Evolutionary conservation across 225 moss, liverwort and hornwort genomes (phyloP).

Genomic region (Climacium dendroides): DNA sequence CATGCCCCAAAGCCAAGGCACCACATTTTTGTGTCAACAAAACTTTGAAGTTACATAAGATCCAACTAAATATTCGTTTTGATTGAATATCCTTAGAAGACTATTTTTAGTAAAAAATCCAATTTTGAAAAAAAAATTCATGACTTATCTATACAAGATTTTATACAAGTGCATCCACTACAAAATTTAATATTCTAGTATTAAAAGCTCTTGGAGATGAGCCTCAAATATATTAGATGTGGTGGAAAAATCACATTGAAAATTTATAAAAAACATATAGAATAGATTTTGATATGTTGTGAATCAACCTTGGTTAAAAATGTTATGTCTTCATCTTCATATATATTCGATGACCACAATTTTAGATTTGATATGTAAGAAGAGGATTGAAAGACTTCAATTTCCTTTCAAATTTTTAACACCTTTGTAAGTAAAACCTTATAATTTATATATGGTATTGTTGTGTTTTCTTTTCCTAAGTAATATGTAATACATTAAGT

Average conservation of each 20-base stretch:
- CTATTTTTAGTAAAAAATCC: rapidly evolving
- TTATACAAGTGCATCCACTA: rapidly evolving
- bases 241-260: neutral
- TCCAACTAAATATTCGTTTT: neutral
- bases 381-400: neutral
- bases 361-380: too few relatives aligned
- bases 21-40: rapidly evolving
- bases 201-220: neutral
- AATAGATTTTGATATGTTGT: neutral
- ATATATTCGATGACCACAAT: neutral
- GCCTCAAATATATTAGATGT: too few relatives aligned
- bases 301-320: neutral
- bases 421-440: rapidly evolving
- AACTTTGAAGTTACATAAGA: neutral
- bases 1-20: rapidly evolving
- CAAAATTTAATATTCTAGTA: rapidly evolving
- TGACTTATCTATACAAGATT: neutral
- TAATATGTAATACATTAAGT: rapidly evolving
- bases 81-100: neutral
- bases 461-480: rapidly evolving
- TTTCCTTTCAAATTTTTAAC: neutral
- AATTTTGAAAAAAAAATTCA: too few relatives aligned
- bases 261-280: neutral
- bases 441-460: neutral
- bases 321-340: too few relatives aligned